phyloP scores from a whole-genome alignment of 1,139 yeast species.

The Kurtzmaniella quercitrusa region DNA sequence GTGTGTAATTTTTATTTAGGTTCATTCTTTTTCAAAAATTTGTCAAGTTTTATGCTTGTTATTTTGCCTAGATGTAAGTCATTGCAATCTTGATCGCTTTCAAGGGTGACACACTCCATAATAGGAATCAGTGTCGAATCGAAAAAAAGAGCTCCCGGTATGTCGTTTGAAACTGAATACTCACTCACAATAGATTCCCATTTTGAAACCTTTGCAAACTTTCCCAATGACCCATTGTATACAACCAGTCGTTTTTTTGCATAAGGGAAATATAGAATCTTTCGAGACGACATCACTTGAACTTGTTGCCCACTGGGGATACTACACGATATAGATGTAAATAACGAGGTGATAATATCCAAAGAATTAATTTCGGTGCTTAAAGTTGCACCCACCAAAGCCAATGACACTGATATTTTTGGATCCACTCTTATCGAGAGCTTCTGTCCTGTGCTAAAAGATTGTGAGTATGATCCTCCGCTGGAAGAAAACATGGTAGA shows the following conservation, averaged over 20 bases:
- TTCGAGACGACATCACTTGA: constrained; percentile 16
- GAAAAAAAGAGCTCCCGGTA: constrained; percentile 16
- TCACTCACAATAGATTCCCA: constrained; percentile 11
- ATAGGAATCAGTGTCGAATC: constrained; percentile 11
- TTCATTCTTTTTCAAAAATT: not conserved
- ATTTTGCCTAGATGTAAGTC: not conserved
- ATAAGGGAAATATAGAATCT: constrained; percentile 12
- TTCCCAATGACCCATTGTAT: constrained; percentile 6
- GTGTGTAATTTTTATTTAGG: too few species aligned
- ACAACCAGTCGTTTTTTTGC: constrained; percentile 14
- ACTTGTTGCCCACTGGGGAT: constrained; percentile 15
- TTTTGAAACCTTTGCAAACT: constrained; percentile 6
- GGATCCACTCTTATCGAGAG: constrained; percentile 9
- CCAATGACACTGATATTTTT: constrained; percentile 8
- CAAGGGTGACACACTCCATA: constrained; percentile 17
- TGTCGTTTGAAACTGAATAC: constrained; percentile 4
- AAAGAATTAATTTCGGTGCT: constrained; percentile 12
- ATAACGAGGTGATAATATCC: constrained; percentile 10
- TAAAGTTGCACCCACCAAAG: constrained; percentile 12
- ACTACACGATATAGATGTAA: constrained; percentile 16
- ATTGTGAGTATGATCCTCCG: constrained; percentile 17
- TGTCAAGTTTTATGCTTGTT: not conserved
- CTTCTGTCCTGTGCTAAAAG: constrained; percentile 10
- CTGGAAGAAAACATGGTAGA: constrained; percentile 16
- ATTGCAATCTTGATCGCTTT: constrained; percentile 12